Conservation (phyloP, 2,329 filamentous ascomycete genomes). For the Pseudopyrenochaeta lycopersici region DNA sequence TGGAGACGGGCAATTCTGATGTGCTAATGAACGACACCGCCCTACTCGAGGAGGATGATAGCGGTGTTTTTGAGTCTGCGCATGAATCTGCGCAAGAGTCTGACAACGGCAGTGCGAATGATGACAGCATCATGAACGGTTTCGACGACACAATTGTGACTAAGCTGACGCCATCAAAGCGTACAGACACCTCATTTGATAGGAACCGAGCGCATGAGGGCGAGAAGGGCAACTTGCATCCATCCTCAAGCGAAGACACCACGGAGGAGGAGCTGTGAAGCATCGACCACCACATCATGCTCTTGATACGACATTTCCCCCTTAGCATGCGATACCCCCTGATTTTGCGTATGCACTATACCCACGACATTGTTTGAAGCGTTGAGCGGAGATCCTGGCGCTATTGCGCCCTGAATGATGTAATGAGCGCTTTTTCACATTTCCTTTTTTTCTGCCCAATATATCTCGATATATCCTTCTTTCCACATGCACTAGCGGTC, state of each 20-base stretch:
- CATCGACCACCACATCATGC: neutral
- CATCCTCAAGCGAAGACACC: slow-evolving; percentile 3
- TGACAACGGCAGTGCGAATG: neutral
- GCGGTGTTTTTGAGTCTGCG: slow-evolving; percentile 4
- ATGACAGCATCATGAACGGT: slow-evolving; percentile 6
- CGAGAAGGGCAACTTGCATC: neutral
- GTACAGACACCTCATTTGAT: neutral
- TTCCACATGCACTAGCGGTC: no score
- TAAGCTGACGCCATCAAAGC: slow-evolving; percentile 5
- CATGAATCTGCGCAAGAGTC: neutral
- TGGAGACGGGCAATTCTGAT: neutral
- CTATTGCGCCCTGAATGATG: no score
- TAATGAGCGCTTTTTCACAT: no score
- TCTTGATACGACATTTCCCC: neutral
- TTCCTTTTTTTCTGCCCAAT: no score
- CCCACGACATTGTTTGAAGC: neutral
- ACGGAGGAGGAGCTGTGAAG: slow-evolving; percentile 5
- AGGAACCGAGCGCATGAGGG: neutral
- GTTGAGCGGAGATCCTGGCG: neutral
- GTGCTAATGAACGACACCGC: neutral
- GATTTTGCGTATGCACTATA: neutral
- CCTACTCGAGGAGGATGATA: slow-evolving; percentile 6
- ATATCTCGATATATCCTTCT: no score
- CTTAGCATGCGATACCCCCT: neutral
- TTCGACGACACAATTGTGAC: slow-evolving; percentile 6